phyloP scores from a whole-genome alignment of 164 flowering plant genomes.

The Taxillus chinensis region DNA sequence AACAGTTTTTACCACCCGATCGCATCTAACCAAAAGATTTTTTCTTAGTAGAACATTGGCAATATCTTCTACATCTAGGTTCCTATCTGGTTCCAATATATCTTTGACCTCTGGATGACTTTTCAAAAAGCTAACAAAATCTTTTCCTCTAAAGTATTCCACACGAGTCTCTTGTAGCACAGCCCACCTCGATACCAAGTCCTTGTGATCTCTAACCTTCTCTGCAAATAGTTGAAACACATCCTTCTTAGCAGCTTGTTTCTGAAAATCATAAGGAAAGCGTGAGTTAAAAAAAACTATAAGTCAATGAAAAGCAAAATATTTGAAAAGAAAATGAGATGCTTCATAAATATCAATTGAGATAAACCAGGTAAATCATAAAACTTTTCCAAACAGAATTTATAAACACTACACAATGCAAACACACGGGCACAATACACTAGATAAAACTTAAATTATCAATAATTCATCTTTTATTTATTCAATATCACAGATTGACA shows the following conservation, averaged over 20 bases:
- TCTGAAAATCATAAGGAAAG: slow-evolving; percentile 26
- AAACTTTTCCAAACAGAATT: no score
- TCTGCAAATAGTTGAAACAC: slow-evolving; percentile 87
- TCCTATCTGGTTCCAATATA: slow-evolving; percentile 55
- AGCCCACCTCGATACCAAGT: slow-evolving; percentile 89
- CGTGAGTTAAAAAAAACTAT: not conserved
- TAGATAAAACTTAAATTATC: no score
- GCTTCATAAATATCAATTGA: not conserved
- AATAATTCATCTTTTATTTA: no score
- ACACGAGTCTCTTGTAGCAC: slow-evolving; percentile 94
- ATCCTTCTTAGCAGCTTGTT: slow-evolving; percentile 69
- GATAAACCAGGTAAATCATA: no score
- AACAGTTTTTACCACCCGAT: slow-evolving; percentile 91
- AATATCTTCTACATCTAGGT: slow-evolving; percentile 70
- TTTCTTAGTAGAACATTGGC: slow-evolving; percentile 53
- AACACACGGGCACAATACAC: no score
- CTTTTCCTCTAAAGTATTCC: slow-evolving; percentile 92
- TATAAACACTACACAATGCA: no score
- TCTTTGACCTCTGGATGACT: slow-evolving; percentile 75
- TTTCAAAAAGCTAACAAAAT: slow-evolving; percentile 68
- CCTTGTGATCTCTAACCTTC: slow-evolving; percentile 92
- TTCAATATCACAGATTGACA: no score
- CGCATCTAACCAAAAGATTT: slow-evolving; percentile 83
- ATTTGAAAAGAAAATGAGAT: not conserved
- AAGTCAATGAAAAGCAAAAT: not conserved